phyloP scores from a whole-genome alignment of 129 eudicot species.

The Artemisia argyi region DNA sequence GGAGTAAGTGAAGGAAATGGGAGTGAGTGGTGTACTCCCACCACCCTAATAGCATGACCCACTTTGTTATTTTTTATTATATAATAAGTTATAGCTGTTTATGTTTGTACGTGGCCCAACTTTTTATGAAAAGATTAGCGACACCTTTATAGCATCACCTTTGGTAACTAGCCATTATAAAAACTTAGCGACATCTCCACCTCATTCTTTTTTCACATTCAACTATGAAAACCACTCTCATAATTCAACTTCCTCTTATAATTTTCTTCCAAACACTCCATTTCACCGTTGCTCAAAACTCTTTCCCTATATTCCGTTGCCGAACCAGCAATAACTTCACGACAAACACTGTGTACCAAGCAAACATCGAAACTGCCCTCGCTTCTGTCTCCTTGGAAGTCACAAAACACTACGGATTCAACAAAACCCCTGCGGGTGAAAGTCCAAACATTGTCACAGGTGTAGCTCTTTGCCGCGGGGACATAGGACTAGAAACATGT shows the following conservation, averaged over 20 bases:
- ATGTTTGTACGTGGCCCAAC: no score
- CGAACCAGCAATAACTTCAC: slow-evolving; percentile 9
- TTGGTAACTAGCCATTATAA: no score
- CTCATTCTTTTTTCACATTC: neutral
- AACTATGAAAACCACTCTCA: slow-evolving; percentile 11
- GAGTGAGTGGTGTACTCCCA: no score
- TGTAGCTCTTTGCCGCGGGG: slow-evolving; percentile 45
- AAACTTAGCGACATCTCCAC: no score
- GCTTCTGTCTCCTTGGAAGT: slow-evolving; percentile 18
- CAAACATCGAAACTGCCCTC: slow-evolving; percentile 28
- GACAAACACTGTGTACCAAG: slow-evolving; percentile 21
- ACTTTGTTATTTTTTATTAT: no score
- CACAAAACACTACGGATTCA: slow-evolving; percentile 15
- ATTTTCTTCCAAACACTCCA: neutral
- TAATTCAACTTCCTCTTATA: neutral
- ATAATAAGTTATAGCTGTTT: no score
- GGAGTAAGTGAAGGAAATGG: no score
- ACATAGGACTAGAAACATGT: slow-evolving; percentile 27
- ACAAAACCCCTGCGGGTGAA: slow-evolving; percentile 24
- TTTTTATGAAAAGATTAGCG: no score
- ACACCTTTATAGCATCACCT: no score
- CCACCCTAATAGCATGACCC: no score
- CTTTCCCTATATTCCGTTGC: slow-evolving; percentile 24
- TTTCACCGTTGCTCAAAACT: neutral
- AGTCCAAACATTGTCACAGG: slow-evolving; percentile 31